Percentiles rank a stretch among this genome's conserved stretches.
phyloP scores from a whole-genome alignment of 148 eudicot genomes.

The Cornus kousa region DNA sequence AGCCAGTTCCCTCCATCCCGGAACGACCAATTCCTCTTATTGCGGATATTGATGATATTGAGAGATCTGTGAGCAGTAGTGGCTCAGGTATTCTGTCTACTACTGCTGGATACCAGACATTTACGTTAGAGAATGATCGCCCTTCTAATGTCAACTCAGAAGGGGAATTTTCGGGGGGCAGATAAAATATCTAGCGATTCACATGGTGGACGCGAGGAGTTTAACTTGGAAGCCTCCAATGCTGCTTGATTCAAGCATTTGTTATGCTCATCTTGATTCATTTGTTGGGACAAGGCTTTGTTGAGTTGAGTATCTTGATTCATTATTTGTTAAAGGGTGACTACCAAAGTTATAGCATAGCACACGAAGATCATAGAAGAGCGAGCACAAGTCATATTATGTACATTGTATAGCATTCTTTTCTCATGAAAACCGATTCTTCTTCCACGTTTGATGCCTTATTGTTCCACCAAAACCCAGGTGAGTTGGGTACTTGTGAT shows the following conservation, averaged over 20 bases:
- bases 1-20: conserved; percentile 67
- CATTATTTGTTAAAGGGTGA: too few relatives aligned
- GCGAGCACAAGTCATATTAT: too few relatives aligned
- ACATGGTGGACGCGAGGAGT: background rate
- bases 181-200: conserved; percentile 1
- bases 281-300: conserved; percentile 7
- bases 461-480: background rate
- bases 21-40: conserved; percentile 74
- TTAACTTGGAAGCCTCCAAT: background rate
- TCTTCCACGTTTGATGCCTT: background rate
- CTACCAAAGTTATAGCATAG: too few relatives aligned
- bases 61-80: conserved; percentile 63
- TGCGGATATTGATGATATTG: conserved; percentile 60
- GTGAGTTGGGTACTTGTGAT: background rate
- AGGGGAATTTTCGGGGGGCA: conserved; percentile 14
- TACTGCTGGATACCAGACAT: conserved; percentile 56
- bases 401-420: too few relatives aligned
- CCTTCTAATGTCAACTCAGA: conserved; percentile 23
- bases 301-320: background rate
- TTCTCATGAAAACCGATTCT: background rate
- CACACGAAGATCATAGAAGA: too few relatives aligned
- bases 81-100: conserved; percentile 65
- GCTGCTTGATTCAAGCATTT: background rate
- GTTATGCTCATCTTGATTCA: background rate
- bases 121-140: conserved; percentile 25